Evolutionary conservation across 2,329 filamentous ascomycete genomes (phyloP).

Genomic region (Balansia obtecta): DNA sequence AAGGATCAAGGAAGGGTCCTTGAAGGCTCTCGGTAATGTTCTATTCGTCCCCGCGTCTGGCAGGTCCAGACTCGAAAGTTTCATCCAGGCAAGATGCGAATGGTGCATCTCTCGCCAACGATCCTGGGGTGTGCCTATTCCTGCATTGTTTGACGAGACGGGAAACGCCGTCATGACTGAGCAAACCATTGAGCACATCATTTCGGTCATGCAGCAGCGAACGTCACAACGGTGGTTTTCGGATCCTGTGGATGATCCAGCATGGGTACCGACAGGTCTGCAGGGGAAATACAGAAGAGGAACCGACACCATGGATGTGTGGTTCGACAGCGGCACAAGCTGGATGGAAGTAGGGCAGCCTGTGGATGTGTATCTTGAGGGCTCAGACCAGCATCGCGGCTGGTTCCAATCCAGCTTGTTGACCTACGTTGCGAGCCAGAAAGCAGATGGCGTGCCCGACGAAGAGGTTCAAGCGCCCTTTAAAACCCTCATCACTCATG

Average conservation of each 20-base stretch:
- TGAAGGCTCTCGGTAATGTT: conserved; percentile 58
- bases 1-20: conserved; percentile 62
- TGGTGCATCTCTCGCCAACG: conserved; percentile 98
- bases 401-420: conserved; percentile 98
- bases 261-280: conserved; percentile 62
- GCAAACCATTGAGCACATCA: conserved; percentile 73
- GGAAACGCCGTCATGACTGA: conserved; percentile 69
- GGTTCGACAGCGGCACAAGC: conserved; percentile 96
- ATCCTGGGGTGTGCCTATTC: conserved; percentile 94
- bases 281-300: conserved; percentile 56
- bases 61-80: conserved; percentile 65
- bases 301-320: conserved; percentile 96
- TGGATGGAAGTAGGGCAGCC: conserved; percentile 53
- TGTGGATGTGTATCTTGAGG: conserved; percentile 87
- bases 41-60: conserved; percentile 69
- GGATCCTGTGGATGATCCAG: conserved; percentile 59
- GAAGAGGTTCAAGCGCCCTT: conserved; percentile 49
- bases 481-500: conserved; percentile 83
- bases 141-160: conserved; percentile 65
- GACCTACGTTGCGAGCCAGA: conserved; percentile 62
- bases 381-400: conserved; percentile 88
- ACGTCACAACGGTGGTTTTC: conserved; percentile 95
- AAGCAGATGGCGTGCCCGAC: conserved; percentile 17
- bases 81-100: conserved; percentile 76
- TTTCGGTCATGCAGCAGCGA: conserved; percentile 60